Evolutionary conservation across 148 eudicot genomes (phyloP).

Genomic region (Polygonum aviculare): DNA sequence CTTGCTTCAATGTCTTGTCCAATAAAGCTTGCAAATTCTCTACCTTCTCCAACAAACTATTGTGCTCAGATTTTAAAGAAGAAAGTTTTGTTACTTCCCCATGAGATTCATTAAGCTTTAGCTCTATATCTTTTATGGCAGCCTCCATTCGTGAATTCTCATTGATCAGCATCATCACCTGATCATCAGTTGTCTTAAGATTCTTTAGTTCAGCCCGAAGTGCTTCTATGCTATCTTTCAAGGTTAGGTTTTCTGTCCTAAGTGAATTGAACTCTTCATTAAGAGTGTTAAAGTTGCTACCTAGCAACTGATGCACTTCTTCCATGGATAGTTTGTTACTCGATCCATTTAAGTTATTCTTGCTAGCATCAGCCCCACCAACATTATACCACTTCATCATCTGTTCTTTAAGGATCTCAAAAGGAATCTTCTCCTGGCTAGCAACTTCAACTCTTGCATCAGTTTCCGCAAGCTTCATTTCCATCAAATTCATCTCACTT

Average conservation of each 20-base stretch:
- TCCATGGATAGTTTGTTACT: conserved; percentile 10
- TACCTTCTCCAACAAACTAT: conserved; percentile 60
- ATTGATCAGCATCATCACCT: conserved; percentile 46
- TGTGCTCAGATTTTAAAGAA: conserved; percentile 50
- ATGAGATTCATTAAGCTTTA: conserved; percentile 51
- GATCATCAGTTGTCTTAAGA: conserved; percentile 54
- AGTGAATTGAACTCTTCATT: conserved; percentile 57
- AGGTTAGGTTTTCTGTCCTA: conserved; percentile 55
- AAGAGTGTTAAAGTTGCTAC: conserved; percentile 21
- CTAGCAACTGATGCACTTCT: conserved; percentile 23
- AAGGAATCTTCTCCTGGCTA: conserved; percentile 65
- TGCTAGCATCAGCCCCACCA: conserved; percentile 22
- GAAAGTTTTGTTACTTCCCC: conserved; percentile 53
- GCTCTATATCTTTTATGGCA: conserved; percentile 60
- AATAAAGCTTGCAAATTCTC: conserved; percentile 53
- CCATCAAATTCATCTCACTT: conserved; percentile 63
- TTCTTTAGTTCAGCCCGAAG: conserved; percentile 52
- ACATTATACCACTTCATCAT: conserved; percentile 48
- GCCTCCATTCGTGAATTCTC: conserved; percentile 50
- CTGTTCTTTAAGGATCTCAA: conserved; percentile 64
- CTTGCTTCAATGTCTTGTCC: conserved; percentile 73
- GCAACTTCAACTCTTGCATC: conserved; percentile 67
- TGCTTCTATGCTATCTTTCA: conserved; percentile 44
- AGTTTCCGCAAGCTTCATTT: conserved; percentile 75
- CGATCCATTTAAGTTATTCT: conserved; percentile 15